Evolutionary conservation across 2,329 filamentous ascomycete species (phyloP), one percentile per base, ranked within the genome.

Genomic region (Exophiala calicioides): DNA sequence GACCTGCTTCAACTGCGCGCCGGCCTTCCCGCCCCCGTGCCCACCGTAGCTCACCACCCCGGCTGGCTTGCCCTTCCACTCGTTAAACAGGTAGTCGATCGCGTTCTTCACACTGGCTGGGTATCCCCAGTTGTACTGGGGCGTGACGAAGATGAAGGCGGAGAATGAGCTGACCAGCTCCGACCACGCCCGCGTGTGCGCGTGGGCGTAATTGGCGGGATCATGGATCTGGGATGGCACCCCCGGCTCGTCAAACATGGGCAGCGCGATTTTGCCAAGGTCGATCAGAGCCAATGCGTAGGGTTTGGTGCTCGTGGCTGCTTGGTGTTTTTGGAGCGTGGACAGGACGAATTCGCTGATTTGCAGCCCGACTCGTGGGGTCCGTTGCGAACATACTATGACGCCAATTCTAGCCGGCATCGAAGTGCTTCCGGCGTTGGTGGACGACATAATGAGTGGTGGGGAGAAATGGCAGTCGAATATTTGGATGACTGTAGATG

Each of bases 81-180:
- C 79, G 56, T 81, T 65, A 55, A 70, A 74, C 1, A 84, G 68
- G 57, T 80, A 83, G 60, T 84, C 81, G 44, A 84, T 71, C 4
- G 80, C 79, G 58, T 82, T 84, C 67, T 84, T 84, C 37, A 78
- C 63, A 5, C 67, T 71, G 0, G 73, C 78, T 0, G 79, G 67
- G 4, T 80, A 64, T 18, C 76, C 72, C 60, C 66, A 75, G 65
- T 84, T 82, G 59, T 82, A 83, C 30, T 69, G 68, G 2, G 70
- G 68, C 2, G 64, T 65, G 4, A 72, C 58, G 44, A 74, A 72
- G 41, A 74, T 65, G 36, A 70, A 73, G 0, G 58, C 70, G 9
- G 62, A 58, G 47, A 65, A 62, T 6, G 57, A 50, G 0, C 51
- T 44, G 32, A 74, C 66, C 15, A 65, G 56, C 1, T 46, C 31